Evolutionary conservation across 495 filamentous ascomycete species (phyloP).

Genomic region (Talaromyces liani): DNA sequence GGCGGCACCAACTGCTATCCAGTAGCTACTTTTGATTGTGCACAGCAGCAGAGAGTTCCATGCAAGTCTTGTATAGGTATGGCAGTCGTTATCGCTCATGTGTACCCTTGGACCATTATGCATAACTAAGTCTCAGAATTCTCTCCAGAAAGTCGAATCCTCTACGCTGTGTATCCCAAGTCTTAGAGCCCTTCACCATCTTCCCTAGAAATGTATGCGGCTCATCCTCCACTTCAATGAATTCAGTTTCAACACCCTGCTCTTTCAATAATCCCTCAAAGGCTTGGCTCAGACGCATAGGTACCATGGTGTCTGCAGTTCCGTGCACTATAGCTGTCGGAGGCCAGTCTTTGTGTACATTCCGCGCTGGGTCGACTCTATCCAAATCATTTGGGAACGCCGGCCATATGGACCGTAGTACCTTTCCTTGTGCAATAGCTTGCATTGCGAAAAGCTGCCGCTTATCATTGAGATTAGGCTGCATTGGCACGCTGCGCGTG

Average conservation of each 20-base stretch:
- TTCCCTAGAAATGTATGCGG: conserved; percentile 29
- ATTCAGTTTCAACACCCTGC: conserved; percentile 20
- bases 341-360: conserved; percentile 16
- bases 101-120: neutral
- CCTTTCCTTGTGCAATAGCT: conserved; percentile 25
- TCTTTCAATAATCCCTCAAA: conserved; percentile 15
- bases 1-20: neutral
- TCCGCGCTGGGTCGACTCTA: conserved; percentile 21
- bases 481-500: conserved; percentile 8
- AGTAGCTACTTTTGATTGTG: neutral
- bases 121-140: conserved; percentile 7
- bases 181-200: conserved; percentile 28
- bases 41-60: neutral
- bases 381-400: conserved; percentile 7
- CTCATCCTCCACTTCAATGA: conserved; percentile 28
- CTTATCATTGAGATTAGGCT: conserved; percentile 21
- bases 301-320: neutral
- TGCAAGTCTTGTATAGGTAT: neutral
- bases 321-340: conserved; percentile 14
- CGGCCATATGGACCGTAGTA: conserved; percentile 21
- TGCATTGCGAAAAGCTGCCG: conserved; percentile 31
- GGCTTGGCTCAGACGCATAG: conserved; percentile 20
- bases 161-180: conserved; percentile 26
- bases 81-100: neutral
- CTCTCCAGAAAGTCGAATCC: conserved; percentile 31